A percentile compares a stretch with the other conserved stretches of the same genome.
Conservation (phyloP, 805 yeast genomes). For the Nakazawaea sp. region DNA sequence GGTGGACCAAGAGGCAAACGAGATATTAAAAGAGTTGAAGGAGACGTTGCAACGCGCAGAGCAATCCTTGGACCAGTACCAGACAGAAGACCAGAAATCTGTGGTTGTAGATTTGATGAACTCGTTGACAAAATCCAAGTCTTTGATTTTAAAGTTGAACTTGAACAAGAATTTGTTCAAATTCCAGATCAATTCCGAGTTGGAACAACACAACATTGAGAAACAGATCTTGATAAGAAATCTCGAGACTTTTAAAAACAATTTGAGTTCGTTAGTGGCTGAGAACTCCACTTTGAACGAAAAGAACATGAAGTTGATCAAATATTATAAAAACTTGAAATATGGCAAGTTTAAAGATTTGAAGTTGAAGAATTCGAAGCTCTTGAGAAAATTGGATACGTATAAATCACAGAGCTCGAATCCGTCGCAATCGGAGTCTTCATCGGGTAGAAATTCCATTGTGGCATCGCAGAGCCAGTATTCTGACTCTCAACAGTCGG, state of each 20-base stretch:
- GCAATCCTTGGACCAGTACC: background rate
- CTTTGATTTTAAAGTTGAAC: constrained; percentile 21
- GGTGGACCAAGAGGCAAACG: constrained; percentile 5
- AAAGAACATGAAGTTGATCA: constrained; percentile 25
- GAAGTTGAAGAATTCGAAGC: constrained; percentile 20
- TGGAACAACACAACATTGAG: constrained; percentile 24
- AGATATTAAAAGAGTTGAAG: constrained; percentile 2
- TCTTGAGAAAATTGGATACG: constrained; percentile 17
- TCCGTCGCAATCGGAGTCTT: constrained; percentile 4
- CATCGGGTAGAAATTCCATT: constrained; percentile 9
- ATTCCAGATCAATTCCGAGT: constrained; percentile 19
- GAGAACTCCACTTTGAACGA: constrained; percentile 23
- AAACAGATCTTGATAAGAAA: constrained; percentile 21
- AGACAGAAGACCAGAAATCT: background rate
- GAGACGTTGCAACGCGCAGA: constrained; percentile 4
- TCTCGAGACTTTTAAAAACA: constrained; percentile 21
- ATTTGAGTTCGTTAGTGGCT: constrained; percentile 17
- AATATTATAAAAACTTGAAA: constrained; percentile 22
- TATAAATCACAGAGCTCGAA: background rate
- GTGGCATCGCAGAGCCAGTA: constrained; percentile 1
- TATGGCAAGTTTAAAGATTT: constrained; percentile 20
- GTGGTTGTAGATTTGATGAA: background rate
- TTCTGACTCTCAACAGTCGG: background rate
- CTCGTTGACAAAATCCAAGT: constrained; percentile 1
- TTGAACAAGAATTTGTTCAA: constrained; percentile 23